Percentiles rank a stretch among this genome's conserved stretches.
phyloP scores from a whole-genome alignment of 2,329 filamentous ascomycete genomes.

The Colletotrichum coccodes region DNA sequence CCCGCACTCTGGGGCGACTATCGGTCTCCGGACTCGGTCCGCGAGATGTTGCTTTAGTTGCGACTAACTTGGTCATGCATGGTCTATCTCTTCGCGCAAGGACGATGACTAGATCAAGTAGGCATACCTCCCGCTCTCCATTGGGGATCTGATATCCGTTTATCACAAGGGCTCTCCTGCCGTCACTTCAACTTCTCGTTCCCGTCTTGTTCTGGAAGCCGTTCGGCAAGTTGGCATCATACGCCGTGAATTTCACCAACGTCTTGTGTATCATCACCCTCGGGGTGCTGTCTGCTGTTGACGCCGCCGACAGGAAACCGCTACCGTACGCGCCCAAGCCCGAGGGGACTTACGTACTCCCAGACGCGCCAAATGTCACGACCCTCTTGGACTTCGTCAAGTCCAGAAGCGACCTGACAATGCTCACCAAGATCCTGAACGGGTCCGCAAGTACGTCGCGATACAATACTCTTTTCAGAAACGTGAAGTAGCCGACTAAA shows the following conservation, averaged over 20 bases:
- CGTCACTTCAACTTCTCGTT: too few relatives aligned
- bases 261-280: not conserved
- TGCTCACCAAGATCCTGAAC: not conserved
- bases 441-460: slow-evolving; percentile 10
- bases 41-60: not conserved
- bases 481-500: not conserved
- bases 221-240: not conserved
- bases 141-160: not conserved
- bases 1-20: slow-evolving; percentile 10
- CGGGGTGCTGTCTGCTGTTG: not conserved
- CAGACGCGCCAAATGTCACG: not conserved
- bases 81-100: not conserved
- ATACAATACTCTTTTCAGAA: not conserved
- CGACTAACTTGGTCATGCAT: not conserved
- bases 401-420: not conserved
- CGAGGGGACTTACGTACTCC: not conserved
- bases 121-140: not conserved
- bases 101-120: not conserved
- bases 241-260: not conserved
- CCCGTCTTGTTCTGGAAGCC: too few relatives aligned
- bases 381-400: slow-evolving; percentile 19
- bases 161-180: not conserved
- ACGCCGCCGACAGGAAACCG: not conserved
- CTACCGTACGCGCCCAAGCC: slow-evolving; percentile 5
- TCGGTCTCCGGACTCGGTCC: not conserved